These are phyloP conservation scores for Skeletonema grethae DNA, from an alignment of 108 stramenopile species.

Conservation along the genomic window DNA sequence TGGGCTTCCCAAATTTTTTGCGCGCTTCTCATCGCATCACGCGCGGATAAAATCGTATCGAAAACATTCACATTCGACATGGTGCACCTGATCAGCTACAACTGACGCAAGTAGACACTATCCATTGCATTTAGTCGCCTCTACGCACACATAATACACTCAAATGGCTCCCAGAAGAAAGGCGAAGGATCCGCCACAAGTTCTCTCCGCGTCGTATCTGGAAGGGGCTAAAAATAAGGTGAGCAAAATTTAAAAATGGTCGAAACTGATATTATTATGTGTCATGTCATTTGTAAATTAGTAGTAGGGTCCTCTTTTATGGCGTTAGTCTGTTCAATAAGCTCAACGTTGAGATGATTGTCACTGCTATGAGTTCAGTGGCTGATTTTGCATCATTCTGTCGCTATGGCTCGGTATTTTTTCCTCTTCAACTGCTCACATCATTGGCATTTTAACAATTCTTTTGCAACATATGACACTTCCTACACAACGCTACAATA, in stretches of 20 bases:
- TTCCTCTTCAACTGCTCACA: neutral
- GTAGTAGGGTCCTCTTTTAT: neutral
- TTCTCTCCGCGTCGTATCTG: slow-evolving; percentile 2
- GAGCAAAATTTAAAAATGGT: neutral
- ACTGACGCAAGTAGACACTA: too few species aligned
- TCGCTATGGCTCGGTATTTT: neutral
- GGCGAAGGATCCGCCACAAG: neutral
- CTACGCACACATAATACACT: neutral
- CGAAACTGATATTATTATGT: neutral
- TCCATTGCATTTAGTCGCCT: neutral
- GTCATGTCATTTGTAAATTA: slow-evolving; percentile 1
- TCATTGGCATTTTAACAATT: neutral
- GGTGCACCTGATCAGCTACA: neutral
- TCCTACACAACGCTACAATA: neutral
- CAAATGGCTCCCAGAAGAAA: neutral
- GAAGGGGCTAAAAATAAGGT: slow-evolving; percentile 10
- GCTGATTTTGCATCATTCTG: neutral
- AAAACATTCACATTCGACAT: neutral
- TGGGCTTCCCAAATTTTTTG: neutral
- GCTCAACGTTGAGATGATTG: neutral
- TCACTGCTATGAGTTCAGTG: neutral
- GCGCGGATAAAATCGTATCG: neutral
- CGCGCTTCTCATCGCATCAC: neutral
- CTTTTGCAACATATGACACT: neutral
- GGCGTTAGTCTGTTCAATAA: neutral